Evolutionary conservation across 2,329 filamentous ascomycete genomes (phyloP), one percentile per base, ranked within the genome.

Genomic region (Penicillium sp.): DNA sequence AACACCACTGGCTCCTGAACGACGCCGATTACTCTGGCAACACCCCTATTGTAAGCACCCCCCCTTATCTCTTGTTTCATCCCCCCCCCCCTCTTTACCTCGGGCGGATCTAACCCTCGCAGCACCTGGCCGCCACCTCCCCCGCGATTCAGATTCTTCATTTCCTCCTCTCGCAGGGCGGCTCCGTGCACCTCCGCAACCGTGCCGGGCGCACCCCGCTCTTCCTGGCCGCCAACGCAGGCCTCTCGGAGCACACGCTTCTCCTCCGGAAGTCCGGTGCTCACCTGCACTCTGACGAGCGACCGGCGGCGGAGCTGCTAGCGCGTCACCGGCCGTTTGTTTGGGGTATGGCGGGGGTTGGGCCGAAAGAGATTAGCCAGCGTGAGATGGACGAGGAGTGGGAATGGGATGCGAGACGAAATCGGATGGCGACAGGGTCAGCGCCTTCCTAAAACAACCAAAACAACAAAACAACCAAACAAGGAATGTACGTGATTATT

Each of bases 21-120:
- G 86, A 87, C 59, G 83, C 84, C 29, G 90, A 94, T 74, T 93
- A 93, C 69, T 89, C 88, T 18, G 90, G 90, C 44, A 94, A 93
- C 74, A 93, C 90, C 24, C 77, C 78, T 18, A 66, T 80, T 47
- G 75, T 77, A 66, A 60, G 70, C 58, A 4, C 16, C 39, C 24
- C 32, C n/a, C 36, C 18, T 4, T 47, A n/a, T 45, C 36, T 18
- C 29, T 44, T 8, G 38, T 14, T n/a, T n/a, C n/a, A n/a, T n/a
- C n/a, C n/a, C n/a, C n/a, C 27, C 16, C 22, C 22, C 42, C 29
- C 36, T 3, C 31, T 54, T 16, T 39, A 18, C 18, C 38, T 47
- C 21, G 46, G 47, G 29, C 32, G 38, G 14, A 43, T 38, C 38
- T 21, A 40, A 40, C 18, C 38, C 38, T 36, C n/a, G 11, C 36